phyloP scores from a whole-genome alignment of 1,139 yeast genomes.

The Geotrichum cucujoidarum region DNA sequence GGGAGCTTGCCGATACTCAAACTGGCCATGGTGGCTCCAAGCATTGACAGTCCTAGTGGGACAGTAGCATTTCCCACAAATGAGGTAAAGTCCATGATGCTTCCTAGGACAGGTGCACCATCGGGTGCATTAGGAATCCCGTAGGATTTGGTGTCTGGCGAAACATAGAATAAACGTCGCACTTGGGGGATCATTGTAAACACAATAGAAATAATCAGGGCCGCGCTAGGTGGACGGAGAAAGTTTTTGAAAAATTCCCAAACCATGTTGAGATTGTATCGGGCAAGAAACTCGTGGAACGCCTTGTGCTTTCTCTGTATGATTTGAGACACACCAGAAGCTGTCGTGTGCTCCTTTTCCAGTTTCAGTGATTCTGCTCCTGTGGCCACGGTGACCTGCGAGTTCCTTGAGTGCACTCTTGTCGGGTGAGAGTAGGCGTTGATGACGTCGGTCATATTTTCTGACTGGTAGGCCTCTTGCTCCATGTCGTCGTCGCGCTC shows the following conservation, averaged over 20 bases:
- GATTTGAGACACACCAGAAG: background rate
- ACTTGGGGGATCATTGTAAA: constrained; percentile 84
- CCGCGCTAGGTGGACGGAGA: constrained; percentile 61
- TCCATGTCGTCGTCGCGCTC: background rate
- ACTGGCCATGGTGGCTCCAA: constrained; percentile 85
- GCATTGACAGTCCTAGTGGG: constrained; percentile 71
- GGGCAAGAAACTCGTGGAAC: constrained; percentile 15
- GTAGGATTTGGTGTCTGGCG: constrained; percentile 40
- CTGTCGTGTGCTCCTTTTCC: background rate
- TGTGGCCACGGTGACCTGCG: background rate
- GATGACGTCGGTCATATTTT: constrained; percentile 14
- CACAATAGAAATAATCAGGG: constrained; percentile 56
- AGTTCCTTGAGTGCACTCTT: background rate
- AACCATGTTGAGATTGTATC: constrained; percentile 26
- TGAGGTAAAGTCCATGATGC: constrained; percentile 69
- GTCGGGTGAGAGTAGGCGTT: constrained; percentile 6
- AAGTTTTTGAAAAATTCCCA: constrained; percentile 52
- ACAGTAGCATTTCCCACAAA: constrained; percentile 87
- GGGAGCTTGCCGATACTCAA: constrained; percentile 57
- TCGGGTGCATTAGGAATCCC: constrained; percentile 72
- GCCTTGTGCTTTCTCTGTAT: background rate
- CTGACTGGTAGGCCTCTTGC: background rate
- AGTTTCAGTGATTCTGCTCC: background rate
- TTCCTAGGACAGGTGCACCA: constrained; percentile 72
- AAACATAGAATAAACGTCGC: constrained; percentile 57